Evolutionary conservation across 345 rosid genomes (phyloP), one percentile per base, ranked within the genome.

Genomic region (Eucalyptus camaldulensis): DNA sequence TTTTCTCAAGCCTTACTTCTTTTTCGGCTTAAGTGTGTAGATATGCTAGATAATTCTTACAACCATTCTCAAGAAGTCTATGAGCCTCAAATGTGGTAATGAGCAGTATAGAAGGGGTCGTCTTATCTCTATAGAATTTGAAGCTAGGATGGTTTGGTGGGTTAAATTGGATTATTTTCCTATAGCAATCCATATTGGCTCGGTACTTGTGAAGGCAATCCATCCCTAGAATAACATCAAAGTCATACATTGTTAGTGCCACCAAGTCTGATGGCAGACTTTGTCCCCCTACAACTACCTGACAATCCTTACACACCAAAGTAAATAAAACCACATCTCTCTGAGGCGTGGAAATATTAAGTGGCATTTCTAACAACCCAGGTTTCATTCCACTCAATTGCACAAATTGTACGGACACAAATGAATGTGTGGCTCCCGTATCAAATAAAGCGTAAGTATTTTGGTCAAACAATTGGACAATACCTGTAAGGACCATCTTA

Each of bases 331-430:
- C 5, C 60, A 56, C 60, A 56, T 56, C 60, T 24, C 25, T 56
- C 0, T 8, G 27, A 21, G 12, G 60, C 12, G 1, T 22, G 60
- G 60, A 56, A 22, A 56, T 8, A 56, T 24, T 24, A 56, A 5
- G 13, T 22, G 29, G 62, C 29, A 56, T 24, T 24, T 56, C 3
- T 4, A 56, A 10, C 1, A 0, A 25, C 3, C 12, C 0, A 56
- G 62, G 25, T 56, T 56, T 56, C 62, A 24, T 24, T 56, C 27
- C 3, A 2, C 29, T 56, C 3, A 56, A 25, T 56, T 56, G 62
- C 62, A 4, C 12, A 56, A 22, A 56, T 25, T 10, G 25, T 10
- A 0, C 0, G 12, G 3, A 56, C 29, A 24, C 1, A 25, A 56
- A 56, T 22, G 29, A 22, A 56, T 56, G 6, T 56, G 29, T 56